A percentile compares a stretch with the other conserved stretches of the same genome.
Conservation (phyloP, 176 grass and related monocot genomes). For the Sorghum bicolor region Sorghum_bicolor_NCBIv3 NC_012875.2:45337001-45337500, state of each 20-base stretch:
- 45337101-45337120: slow-evolving; percentile 73
- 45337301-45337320: slow-evolving; percentile 89
- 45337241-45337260: neutral
- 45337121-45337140: slow-evolving; percentile 84
- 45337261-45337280: slow-evolving; percentile 66
- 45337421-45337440: neutral
- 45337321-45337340: slow-evolving; percentile 99
- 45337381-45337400: slow-evolving; percentile 46
- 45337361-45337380: slow-evolving; percentile 97
- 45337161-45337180: slow-evolving; percentile 99
- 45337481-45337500: slow-evolving; percentile 10
- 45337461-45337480: neutral
- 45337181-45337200: slow-evolving; percentile 99
- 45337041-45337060: slow-evolving; percentile 63
- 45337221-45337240: slow-evolving; percentile 14
- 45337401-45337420: slow-evolving; percentile 29
- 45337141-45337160: slow-evolving; percentile 88
- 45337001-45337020: slow-evolving; percentile 22
- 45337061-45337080: slow-evolving; percentile 97
- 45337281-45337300: slow-evolving; percentile 98
- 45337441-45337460: neutral
- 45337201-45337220: slow-evolving; percentile 64
- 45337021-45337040: slow-evolving; percentile 21
- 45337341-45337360: slow-evolving; percentile 96
- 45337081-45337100: slow-evolving; percentile 66